Percentiles rank a stretch among this genome's conserved stretches.
phyloP scores from a whole-genome alignment of 2,329 filamentous ascomycete genomes.

The Chaetoscypha palmicola region DNA sequence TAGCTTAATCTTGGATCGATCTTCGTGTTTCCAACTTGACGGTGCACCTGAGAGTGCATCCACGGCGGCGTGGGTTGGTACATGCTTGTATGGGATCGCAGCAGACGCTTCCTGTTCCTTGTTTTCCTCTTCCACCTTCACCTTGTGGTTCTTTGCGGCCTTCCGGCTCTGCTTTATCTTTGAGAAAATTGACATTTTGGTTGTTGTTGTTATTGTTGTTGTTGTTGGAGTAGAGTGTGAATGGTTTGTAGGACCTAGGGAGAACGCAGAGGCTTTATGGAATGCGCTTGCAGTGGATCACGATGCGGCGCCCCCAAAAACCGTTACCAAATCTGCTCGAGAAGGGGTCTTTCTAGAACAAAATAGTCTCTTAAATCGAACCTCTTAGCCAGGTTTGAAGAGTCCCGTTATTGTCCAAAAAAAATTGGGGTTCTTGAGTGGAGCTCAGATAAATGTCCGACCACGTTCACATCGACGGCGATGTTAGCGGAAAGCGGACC shows the following conservation, averaged over 20 bases:
- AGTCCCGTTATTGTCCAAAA: too few species aligned
- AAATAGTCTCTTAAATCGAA: too few species aligned
- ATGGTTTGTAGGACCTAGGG: neutral
- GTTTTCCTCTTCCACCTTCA: constrained; percentile 41
- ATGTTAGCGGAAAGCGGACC: neutral
- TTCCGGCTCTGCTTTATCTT: constrained; percentile 45
- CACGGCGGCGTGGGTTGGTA: constrained; percentile 54
- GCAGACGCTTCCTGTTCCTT: constrained; percentile 31
- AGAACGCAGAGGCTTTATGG: neutral
- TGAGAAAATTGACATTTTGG: constrained; percentile 50
- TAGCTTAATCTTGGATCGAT: constrained; percentile 28
- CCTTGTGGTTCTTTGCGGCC: constrained; percentile 48
- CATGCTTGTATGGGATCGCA: constrained; percentile 48
- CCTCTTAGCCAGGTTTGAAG: too few species aligned
- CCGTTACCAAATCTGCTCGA: too few species aligned
- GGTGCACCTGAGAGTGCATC: constrained; percentile 52
- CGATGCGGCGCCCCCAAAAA: too few species aligned
- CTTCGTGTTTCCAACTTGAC: constrained; percentile 40
- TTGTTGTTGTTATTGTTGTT: too few species aligned
- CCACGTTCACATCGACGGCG: neutral
- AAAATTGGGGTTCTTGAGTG: neutral
- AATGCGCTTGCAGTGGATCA: neutral
- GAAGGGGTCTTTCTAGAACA: too few species aligned
- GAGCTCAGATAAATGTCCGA: neutral
- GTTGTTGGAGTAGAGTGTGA: neutral